These are phyloP conservation scores for Colletotrichum australisinense DNA, from an alignment of 2,329 filamentous ascomycete genomes.

Conservation along the genomic window DNA sequence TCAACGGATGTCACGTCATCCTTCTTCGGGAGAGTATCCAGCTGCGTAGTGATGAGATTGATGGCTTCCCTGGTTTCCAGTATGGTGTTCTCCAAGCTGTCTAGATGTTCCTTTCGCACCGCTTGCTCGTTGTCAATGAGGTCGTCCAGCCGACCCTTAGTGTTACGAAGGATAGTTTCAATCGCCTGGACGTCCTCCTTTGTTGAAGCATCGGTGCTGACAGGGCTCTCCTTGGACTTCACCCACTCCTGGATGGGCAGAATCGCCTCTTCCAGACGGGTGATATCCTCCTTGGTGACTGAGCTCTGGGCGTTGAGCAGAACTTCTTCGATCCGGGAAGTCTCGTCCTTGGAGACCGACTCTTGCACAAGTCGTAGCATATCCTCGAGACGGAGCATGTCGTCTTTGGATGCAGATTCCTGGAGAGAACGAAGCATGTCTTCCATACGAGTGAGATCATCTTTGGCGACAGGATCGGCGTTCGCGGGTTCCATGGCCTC, in stretches of 20 bases:
- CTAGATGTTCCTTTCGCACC: conserved; percentile 74
- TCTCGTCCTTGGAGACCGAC: conserved; percentile 30
- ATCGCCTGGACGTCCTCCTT: conserved; percentile 92
- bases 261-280: conserved; percentile 63
- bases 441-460: conserved; percentile 48
- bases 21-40: conserved; percentile 79
- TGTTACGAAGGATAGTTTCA: conserved; percentile 89
- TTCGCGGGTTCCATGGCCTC: conserved; percentile 74
- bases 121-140: conserved; percentile 77
- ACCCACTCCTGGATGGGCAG: conserved; percentile 62
- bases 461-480: conserved; percentile 50
- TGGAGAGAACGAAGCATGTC: conserved; percentile 57
- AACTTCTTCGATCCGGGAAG: conserved; percentile 62
- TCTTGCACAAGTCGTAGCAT: conserved; percentile 57
- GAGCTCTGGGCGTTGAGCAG: conserved; percentile 57
- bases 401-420: conserved; percentile 51
- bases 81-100: conserved; percentile 73
- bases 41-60: conserved; percentile 70
- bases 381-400: conserved; percentile 49
- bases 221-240: conserved; percentile 34
- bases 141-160: conserved; percentile 89
- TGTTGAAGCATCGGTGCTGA: conserved; percentile 63
- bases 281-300: conserved; percentile 56
- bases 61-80: conserved; percentile 82
- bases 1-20: conserved; percentile 84